These are phyloP conservation scores for Biscogniauxia marginata DNA, from an alignment of 2,329 filamentous ascomycete species.

Conservation along the genomic window DNA sequence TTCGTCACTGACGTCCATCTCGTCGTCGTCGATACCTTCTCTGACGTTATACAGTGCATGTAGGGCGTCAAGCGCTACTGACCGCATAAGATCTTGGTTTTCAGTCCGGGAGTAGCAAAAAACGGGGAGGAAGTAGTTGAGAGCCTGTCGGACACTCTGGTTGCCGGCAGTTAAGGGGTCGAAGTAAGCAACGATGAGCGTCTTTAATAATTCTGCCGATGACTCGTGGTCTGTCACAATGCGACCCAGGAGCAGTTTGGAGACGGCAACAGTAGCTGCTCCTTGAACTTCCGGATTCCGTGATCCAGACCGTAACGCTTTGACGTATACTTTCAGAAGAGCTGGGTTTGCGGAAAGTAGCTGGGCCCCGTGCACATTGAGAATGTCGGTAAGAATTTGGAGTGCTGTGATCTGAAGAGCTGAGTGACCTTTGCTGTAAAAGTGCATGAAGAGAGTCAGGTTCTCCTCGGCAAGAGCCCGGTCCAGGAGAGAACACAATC, in stretches of 20 bases:
- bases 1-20: conserved; percentile 70
- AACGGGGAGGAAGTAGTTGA: conserved; percentile 92
- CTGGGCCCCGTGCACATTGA: conserved; percentile 83
- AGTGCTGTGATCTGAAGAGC: conserved; percentile 85
- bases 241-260: conserved; percentile 80
- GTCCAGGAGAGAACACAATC: conserved; percentile 87
- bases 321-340: conserved; percentile 81
- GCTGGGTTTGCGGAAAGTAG: conserved; percentile 66
- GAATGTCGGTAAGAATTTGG: conserved; percentile 89
- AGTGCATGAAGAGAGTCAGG: conserved; percentile 88
- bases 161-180: conserved; percentile 79
- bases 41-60: conserved; percentile 72
- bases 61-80: conserved; percentile 70
- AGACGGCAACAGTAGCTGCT: conserved; percentile 75
- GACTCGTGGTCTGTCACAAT: conserved; percentile 70
- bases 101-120: conserved; percentile 84
- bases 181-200: conserved; percentile 84
- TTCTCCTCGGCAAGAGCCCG: conserved; percentile 91
- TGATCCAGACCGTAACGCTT: conserved; percentile 71
- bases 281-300: conserved; percentile 74
- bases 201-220: conserved; percentile 75
- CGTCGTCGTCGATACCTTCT: conserved; percentile 71
- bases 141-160: conserved; percentile 77
- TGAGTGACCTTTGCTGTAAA: conserved; percentile 90
- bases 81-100: conserved; percentile 80